Evolutionary conservation across 805 yeast species (phyloP).

Genomic region (Saccharomycopsis fodiens): DNA sequence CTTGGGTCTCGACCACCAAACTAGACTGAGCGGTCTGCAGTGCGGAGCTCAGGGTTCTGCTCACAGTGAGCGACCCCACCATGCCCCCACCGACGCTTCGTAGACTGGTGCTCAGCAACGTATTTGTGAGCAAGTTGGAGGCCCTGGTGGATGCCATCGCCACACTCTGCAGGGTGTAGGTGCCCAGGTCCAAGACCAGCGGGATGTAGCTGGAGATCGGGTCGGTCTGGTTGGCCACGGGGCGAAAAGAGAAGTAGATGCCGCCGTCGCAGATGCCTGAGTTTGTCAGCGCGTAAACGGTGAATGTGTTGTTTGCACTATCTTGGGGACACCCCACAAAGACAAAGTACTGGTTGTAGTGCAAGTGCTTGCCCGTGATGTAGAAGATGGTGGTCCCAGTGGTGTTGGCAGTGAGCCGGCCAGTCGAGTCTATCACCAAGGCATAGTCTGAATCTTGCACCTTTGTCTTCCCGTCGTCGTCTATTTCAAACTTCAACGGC

Average conservation of each 20-base stretch:
- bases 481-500: constrained; percentile 21
- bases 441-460: constrained; percentile 24
- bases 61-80: background rate
- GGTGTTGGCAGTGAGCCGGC: constrained; percentile 9
- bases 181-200: constrained; percentile 3
- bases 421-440: constrained; percentile 10
- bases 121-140: background rate
- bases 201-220: constrained; percentile 11
- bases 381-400: constrained; percentile 16
- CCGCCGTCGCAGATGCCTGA: constrained; percentile 5
- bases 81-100: background rate
- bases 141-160: background rate
- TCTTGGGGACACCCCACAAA: constrained; percentile 18
- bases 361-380: constrained; percentile 17
- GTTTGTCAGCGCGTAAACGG: constrained; percentile 12
- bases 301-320: constrained; percentile 6
- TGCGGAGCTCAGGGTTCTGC: background rate
- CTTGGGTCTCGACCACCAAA: constrained; percentile 2
- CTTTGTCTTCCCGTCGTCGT: constrained; percentile 23
- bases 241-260: constrained; percentile 10
- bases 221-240: constrained; percentile 4
- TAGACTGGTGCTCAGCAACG: background rate
- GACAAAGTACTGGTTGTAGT: constrained; percentile 16
- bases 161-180: background rate
- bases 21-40: background rate